These are phyloP conservation scores for Sequoia sempervirens DNA, from an alignment of 75 land plant species.

Conservation along the genomic window DNA sequence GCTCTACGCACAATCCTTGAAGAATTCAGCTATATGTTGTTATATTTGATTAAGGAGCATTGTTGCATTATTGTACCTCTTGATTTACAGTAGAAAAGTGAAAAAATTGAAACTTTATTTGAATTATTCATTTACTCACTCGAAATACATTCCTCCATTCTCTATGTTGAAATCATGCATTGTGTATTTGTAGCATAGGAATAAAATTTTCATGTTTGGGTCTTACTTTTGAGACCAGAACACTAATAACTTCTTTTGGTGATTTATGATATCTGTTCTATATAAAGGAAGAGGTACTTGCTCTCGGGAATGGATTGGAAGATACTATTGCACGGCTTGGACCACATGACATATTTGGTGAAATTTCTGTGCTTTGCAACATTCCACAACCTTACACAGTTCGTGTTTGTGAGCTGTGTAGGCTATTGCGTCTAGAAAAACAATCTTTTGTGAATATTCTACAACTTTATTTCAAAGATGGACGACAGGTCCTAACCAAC, in stretches of 20 bases:
- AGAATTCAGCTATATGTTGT: not conserved
- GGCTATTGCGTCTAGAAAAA: slow-evolving; percentile 68
- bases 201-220: not conserved
- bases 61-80: not conserved
- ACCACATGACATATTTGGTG: slow-evolving; percentile 58
- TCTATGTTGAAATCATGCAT: not conserved
- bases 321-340: slow-evolving; percentile 35
- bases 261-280: not conserved
- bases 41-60: not conserved
- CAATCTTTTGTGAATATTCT: slow-evolving; percentile 53
- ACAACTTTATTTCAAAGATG: slow-evolving; percentile 59
- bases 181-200: not conserved
- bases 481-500: slow-evolving; percentile 51
- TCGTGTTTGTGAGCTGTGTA: slow-evolving; percentile 61
- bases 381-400: slow-evolving; percentile 83
- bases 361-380: slow-evolving; percentile 72
- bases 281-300: slow-evolving; percentile 49
- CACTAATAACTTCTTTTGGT: not conserved
- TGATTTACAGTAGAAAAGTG: not conserved
- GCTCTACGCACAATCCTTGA: not conserved
- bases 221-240: not conserved
- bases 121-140: not conserved
- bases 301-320: slow-evolving; percentile 51
- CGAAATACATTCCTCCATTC: not conserved
- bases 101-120: not conserved